Evolutionary conservation across 2,329 filamentous ascomycete species (phyloP).

Genomic region (Tolypocladium amazonense): DNA sequence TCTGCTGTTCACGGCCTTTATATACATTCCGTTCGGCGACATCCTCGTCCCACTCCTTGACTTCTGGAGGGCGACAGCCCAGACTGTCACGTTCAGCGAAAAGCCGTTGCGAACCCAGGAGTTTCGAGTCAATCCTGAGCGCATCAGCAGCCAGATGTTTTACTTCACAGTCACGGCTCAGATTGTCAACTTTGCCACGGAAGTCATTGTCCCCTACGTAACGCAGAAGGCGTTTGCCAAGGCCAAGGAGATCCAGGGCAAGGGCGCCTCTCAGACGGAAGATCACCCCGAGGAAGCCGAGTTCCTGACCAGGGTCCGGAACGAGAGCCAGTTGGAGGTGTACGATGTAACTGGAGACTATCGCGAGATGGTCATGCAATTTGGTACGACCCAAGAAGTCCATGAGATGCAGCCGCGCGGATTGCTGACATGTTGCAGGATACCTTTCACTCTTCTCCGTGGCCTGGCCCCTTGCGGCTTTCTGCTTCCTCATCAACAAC

Average conservation of each 20-base stretch:
- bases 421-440: conserved; percentile 34
- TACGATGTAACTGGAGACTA: conserved; percentile 91
- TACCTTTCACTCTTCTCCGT: conserved; percentile 88
- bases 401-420: neutral
- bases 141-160: conserved; percentile 84
- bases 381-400: conserved; percentile 27
- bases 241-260: conserved; percentile 63
- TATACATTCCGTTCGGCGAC: conserved; percentile 86
- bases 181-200: conserved; percentile 75
- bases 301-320: conserved; percentile 72
- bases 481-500: conserved; percentile 88
- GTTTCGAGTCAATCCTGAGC: conserved; percentile 74
- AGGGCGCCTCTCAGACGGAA: conserved; percentile 37
- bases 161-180: conserved; percentile 95
- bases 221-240: conserved; percentile 72
- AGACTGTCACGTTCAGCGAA: conserved; percentile 64
- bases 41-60: conserved; percentile 78
- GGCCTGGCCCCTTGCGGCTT: conserved; percentile 85
- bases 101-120: conserved; percentile 53
- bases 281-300: conserved; percentile 68
- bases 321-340: conserved; percentile 68
- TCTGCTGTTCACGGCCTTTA: conserved; percentile 84
- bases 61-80: conserved; percentile 65
- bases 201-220: conserved; percentile 73
- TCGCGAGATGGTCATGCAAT: conserved; percentile 85